Evolutionary conservation across 768 basidiomycete genomes (phyloP).

Genomic region (Postia placenta): DNA sequence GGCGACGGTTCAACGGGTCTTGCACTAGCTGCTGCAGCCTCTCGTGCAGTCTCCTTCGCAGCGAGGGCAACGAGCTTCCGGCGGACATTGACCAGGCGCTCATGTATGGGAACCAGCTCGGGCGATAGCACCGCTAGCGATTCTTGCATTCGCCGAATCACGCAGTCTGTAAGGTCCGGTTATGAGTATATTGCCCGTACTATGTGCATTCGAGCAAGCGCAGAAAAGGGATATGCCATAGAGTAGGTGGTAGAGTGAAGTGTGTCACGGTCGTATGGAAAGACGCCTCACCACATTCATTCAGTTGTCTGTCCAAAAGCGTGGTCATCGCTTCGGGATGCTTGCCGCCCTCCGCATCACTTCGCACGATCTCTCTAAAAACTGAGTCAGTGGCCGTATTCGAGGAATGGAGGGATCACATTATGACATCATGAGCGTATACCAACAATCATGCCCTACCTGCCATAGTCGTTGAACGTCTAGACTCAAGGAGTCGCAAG

Average conservation of each 20-base stretch:
- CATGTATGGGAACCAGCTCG: slow-evolving; percentile 84
- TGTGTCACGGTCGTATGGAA: no score
- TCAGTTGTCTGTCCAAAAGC: slow-evolving; percentile 84
- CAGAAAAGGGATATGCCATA: no score
- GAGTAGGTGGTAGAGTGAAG: no score
- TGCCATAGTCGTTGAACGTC: neutral
- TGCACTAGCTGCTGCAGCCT: slow-evolving; percentile 31
- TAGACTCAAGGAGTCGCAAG: neutral
- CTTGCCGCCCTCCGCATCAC: slow-evolving; percentile 74
- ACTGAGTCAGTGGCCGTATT: neutral
- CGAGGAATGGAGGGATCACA: neutral
- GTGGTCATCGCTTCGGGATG: slow-evolving; percentile 85
- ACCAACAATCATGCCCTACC: neutral
- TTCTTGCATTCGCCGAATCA: slow-evolving; percentile 73
- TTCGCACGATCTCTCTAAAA: slow-evolving; percentile 60
- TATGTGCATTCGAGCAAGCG: no score
- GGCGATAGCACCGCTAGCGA: slow-evolving; percentile 83
- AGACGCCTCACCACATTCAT: slow-evolving; percentile 74
- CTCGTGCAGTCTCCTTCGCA: slow-evolving; percentile 79
- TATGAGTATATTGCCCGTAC: neutral
- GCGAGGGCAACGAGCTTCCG: slow-evolving; percentile 86
- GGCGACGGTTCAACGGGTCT: neutral
- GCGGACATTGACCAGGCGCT: slow-evolving; percentile 80
- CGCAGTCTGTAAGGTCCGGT: slow-evolving; percentile 44
- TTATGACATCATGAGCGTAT: neutral